These are phyloP conservation scores for Canavalia gladiata DNA, from an alignment of 306 rosid species.

Conservation along the genomic window DNA sequence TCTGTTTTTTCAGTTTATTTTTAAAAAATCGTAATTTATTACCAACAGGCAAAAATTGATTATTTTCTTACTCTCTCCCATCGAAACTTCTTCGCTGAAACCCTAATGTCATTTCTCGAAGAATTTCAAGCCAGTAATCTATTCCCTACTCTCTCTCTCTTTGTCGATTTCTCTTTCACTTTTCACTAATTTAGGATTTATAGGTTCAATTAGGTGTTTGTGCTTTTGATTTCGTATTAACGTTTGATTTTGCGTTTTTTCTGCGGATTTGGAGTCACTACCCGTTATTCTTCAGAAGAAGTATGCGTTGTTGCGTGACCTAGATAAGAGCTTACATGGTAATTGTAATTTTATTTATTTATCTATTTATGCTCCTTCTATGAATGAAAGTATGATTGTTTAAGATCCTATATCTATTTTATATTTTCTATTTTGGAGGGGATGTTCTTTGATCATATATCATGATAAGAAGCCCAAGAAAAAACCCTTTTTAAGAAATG, in stretches of 20 bases:
- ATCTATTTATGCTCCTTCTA: background rate
- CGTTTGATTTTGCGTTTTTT: background rate
- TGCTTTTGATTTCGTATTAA: constrained; percentile 21
- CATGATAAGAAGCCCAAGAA: background rate
- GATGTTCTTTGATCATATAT: background rate
- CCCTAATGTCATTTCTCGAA: constrained; percentile 82
- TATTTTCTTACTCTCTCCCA: too few species aligned
- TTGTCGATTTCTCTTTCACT: constrained; percentile 1
- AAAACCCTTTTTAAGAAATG: background rate
- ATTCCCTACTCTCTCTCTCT: background rate
- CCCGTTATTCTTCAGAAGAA: constrained; percentile 92
- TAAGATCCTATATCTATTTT: background rate
- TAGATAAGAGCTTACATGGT: constrained; percentile 95
- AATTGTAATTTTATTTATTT: constrained; percentile 8
- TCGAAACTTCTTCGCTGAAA: constrained; percentile 30
- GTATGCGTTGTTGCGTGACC: constrained; percentile 81
- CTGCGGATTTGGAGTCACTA: constrained; percentile 83
- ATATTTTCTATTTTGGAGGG: background rate
- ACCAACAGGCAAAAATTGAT: background rate
- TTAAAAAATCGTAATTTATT: background rate
- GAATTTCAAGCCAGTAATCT: constrained; percentile 88
- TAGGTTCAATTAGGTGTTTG: constrained; percentile 25
- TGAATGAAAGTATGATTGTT: constrained; percentile 15
- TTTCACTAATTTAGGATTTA: background rate
- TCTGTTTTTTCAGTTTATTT: too few species aligned